Base-by-base conservation (phyloP, 768 basidiomycete species). In the Phlebiopsis gigantea region DNA sequence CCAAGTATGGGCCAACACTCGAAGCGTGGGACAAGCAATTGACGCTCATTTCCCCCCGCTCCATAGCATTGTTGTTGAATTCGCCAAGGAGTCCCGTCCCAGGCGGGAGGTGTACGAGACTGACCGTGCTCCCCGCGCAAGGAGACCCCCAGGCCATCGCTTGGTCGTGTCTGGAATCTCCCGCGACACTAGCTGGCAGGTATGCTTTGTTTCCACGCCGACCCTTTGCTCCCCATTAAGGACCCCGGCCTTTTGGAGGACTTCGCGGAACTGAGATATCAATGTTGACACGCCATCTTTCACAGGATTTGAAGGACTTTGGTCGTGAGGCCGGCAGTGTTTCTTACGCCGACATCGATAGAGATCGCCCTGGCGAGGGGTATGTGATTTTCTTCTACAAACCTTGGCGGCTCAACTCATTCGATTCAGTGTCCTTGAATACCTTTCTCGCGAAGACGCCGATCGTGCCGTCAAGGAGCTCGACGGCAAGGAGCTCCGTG, bases 151-250 rank as follows among this genome's bases (percentile, higher is more conserved):
- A 57, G 91, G 91, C 8, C 82, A 88, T 58, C 87, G 93, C 63
- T 77, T 98, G 56, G 78, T 88, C 59, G 92, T 99, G 57, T 82
- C 88, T 39, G 93, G 93, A 55, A 82, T 98, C 62, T 91, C 93
- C 63, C 86, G 89, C 69, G 91, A 95, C 69, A 96, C 93, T 46
- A 97, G 94, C 72, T 98, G 95, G 95, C 95, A 98, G 93, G 95
- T 98, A 85, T 76, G 89, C 73, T 59, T 70, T 17, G 66, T 70
- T 68, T 68, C 64, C 62, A 63, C 60, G 55, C 46, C 61, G 50
- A 51, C 46, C 62, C 17, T 34, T 29, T 30, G 26, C 14, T n/a
- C 19, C 14, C 34, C 34, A 10, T 9, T 17, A 3, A 39, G 34
- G 44, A 45, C 24, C n/a, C 44, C n/a, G 19, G 44, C 19, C 44